Conservation (phyloP, 176 grass and related monocot species). For the Raddia distichophylla region DNA sequence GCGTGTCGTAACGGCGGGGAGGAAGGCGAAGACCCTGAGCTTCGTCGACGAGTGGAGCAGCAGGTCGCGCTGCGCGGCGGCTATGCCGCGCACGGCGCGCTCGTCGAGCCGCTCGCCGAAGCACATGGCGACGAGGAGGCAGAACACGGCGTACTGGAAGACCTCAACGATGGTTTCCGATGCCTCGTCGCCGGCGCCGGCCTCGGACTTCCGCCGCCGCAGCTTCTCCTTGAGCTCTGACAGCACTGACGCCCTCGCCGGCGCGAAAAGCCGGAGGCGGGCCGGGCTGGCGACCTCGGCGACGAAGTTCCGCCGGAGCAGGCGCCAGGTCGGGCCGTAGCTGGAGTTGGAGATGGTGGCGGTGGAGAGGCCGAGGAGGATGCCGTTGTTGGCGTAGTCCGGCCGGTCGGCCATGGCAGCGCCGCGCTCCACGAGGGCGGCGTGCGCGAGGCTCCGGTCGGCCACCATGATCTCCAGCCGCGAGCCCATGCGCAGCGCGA, state of each 20-base stretch:
- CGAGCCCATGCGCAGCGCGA: conserved; percentile 44
- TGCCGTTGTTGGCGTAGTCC: neutral
- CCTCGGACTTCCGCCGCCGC: neutral
- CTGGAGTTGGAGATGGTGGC: conserved; percentile 42
- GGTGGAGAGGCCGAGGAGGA: conserved; percentile 26
- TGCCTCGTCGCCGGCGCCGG: neutral
- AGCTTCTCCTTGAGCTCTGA: conserved; percentile 38
- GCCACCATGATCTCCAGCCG: conserved; percentile 39
- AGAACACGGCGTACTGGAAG: conserved; percentile 66
- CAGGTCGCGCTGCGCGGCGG: conserved; percentile 14
- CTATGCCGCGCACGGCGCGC: conserved; percentile 48
- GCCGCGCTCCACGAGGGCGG: conserved; percentile 42
- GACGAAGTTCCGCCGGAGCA: conserved; percentile 60
- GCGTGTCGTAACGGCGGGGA: conserved; percentile 41
- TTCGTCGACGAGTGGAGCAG: conserved; percentile 27
- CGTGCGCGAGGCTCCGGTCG: conserved; percentile 51
- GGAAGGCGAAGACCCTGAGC: conserved; percentile 33
- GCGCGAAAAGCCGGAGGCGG: conserved; percentile 46
- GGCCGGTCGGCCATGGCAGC: conserved; percentile 48
- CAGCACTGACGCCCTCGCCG: conserved; percentile 43
- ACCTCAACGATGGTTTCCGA: conserved; percentile 21
- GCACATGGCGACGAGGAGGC: conserved; percentile 70
- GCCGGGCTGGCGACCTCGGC: conserved; percentile 50
- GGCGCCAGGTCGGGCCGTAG: conserved; percentile 60
- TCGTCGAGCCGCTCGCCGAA: conserved; percentile 71